Base-by-base conservation (phyloP, 2,329 filamentous ascomycete species). In the Fusarium citri region DNA sequence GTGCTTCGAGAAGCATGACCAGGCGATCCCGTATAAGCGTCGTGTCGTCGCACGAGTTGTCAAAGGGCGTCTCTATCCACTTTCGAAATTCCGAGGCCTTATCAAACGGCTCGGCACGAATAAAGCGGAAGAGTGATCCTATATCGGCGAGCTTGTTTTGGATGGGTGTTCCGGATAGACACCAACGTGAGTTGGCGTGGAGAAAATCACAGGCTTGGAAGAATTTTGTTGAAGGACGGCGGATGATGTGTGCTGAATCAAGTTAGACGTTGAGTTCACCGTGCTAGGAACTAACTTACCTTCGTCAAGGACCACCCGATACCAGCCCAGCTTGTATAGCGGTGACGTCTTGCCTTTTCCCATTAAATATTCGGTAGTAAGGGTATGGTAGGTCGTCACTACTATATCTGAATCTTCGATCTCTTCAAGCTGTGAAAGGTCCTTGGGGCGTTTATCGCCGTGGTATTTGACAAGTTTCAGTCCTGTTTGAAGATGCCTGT, bases 71-170 rank as follows among this genome's bases (percentile, higher is more conserved):
- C 30, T 56, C 64, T 31, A 34, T 61, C n/a, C 61, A 59, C 15
- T 62, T 71, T 3, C 57, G 48, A 2, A 59, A 71, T 0, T 69
- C 50, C 0, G 59, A 53, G 2, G 22, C 53, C 0, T 55, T 51
- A 7, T 28, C 43, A n/a, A 68, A 41, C 20, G 59, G 30, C 15
- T 55, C 23, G 4, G 47, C 30, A 2, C 55, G 54, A 0, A 75
- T 61, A 14, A 75, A 75, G 1, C 41, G 45, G 20, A 66, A 58
- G 0, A 75, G 49, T 0, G 72, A 69, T 6, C 60, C 65, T 2
- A 88, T 78, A 20, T 88, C 86, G 5, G 83, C 81, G 0, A 88
- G 76, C 3, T 77, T 79, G 66, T 88, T 88, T 62, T 88, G 86
- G 10, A 88, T 83, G 0, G 86, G 86, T 0, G 86, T 87, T 0